Conservation (phyloP, 805 yeast genomes). For the Candida tallmaniae region DNA sequence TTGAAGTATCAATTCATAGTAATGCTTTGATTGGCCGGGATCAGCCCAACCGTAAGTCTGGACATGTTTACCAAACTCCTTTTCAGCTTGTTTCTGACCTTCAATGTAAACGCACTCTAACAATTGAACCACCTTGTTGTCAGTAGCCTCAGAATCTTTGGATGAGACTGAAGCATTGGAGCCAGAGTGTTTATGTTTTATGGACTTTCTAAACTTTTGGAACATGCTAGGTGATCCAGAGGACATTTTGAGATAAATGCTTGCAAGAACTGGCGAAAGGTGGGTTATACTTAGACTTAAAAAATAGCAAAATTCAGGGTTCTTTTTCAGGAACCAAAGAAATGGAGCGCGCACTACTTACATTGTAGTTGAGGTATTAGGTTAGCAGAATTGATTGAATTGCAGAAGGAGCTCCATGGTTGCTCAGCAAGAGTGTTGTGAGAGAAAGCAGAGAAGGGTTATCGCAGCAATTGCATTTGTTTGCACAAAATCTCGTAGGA, state of each 20-base stretch:
- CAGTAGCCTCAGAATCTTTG: conserved; percentile 4
- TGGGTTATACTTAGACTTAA: no score
- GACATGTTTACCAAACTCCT: conserved; percentile 11
- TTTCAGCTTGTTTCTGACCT: conserved; percentile 17
- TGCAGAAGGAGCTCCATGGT: no score
- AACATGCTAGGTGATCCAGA: conserved; percentile 7
- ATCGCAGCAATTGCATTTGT: no score
- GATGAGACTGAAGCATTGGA: background rate
- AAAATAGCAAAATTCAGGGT: no score
- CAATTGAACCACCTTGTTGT: conserved; percentile 3
- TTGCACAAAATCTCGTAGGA: no score
- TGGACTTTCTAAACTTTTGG: conserved; percentile 8
- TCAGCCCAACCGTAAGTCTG: conserved; percentile 8
- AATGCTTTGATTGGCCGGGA: conserved; percentile 2
- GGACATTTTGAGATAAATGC: no score
- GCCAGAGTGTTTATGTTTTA: conserved; percentile 4
- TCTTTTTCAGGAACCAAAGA: no score
- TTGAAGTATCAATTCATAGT: conserved; percentile 5
- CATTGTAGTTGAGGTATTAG: no score
- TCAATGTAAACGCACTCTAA: conserved; percentile 17
- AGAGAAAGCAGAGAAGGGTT: no score
- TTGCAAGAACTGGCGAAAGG: background rate
- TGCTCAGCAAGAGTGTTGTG: no score
- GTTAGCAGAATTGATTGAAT: no score
- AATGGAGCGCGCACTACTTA: no score